Evolutionary conservation across 257 asterid species (phyloP), one percentile per base, ranked within the genome.

Genomic region (Cordia subcordata): DNA sequence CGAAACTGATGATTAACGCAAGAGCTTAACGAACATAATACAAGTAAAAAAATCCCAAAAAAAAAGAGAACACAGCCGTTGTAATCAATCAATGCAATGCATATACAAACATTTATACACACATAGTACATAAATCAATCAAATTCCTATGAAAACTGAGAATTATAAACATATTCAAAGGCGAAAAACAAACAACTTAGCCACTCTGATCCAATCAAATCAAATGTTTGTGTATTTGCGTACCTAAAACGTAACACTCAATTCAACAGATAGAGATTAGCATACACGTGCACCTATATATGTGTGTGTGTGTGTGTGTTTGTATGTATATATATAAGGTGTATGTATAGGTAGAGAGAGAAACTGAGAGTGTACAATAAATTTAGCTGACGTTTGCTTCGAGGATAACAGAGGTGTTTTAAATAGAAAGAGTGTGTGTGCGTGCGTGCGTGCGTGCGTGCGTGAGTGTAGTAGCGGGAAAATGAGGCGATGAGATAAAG

Each of bases 401-500:
- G 38, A 10, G 12, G 19, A 40, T 11, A 56, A 17, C 47, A n/a
- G n/a, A n/a, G 35, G 66, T 46, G 57, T 62, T 62, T 20, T 12
- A 17, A 56, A 39, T 10, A 22, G 18, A 56, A 46, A 33, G 49
- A 35, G 66, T 32, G 58, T 49, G 58, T 13, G 64, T 42, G 10
- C 12, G 15, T 52, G 20, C 2, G 47, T 3, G 15, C 4, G 35
- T 27, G 35, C 6, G 35, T 27, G 35, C 39, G 66, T 44, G 55
- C 14, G 46, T 52, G 66, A 52, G 11, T 13, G 21, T 46, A 54
- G 58, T 51, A 52, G 67, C 67, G 67, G 67, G 67, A 62, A 62
- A 62, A 18, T 32, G 54, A 58, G 53, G 17, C 13, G 9, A 15
- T 11, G 23, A 40, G 40, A 20, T 19, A 58, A n/a, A 42, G 10